Percentiles rank a stretch among this genome's conserved stretches.
Conservation (phyloP, 2,329 filamentous ascomycete species). For the Xylaria sp. region DNA sequence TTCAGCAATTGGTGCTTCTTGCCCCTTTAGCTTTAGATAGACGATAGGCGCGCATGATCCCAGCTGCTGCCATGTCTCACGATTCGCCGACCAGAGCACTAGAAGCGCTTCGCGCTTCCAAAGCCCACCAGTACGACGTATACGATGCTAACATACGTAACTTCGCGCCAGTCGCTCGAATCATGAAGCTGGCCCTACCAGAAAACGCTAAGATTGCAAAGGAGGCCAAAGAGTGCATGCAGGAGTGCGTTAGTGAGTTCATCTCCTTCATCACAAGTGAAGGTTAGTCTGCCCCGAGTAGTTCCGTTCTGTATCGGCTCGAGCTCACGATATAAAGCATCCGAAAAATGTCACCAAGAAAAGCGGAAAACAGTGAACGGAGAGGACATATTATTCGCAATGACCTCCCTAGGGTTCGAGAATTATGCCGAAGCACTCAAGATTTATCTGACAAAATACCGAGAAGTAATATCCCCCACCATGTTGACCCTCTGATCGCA, state of each 20-base stretch:
- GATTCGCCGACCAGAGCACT: constrained; percentile 64
- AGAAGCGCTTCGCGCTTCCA: constrained; percentile 59
- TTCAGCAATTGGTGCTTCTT: constrained; percentile 51
- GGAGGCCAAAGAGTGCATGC: constrained; percentile 99
- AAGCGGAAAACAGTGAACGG: constrained; percentile 99
- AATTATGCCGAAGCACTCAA: constrained; percentile 98
- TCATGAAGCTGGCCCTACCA: constrained; percentile 97
- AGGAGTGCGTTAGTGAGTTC: constrained; percentile 99
- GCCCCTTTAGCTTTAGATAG: constrained; percentile 54
- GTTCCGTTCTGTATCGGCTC: constrained; percentile 22
- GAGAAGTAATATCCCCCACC: constrained; percentile 76
- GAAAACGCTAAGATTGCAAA: constrained; percentile 99
- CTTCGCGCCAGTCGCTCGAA: constrained; percentile 94
- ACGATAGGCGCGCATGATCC: constrained; percentile 51
- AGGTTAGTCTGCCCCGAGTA: constrained; percentile 68
- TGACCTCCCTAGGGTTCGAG: constrained; percentile 98
- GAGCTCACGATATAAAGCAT: constrained; percentile 69
- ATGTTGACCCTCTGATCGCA: constrained; percentile 19
- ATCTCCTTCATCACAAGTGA: constrained; percentile 99
- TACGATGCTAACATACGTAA: constrained; percentile 94
- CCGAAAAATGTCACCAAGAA: constrained; percentile 99
- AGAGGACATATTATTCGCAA: constrained; percentile 97
- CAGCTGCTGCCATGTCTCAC: constrained; percentile 64
- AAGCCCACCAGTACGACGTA: constrained; percentile 61
- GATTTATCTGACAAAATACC: constrained; percentile 96